Evolutionary conservation across 176 grass and related monocot species (phyloP).

Genomic region (Ampelocalamus luodianensis): DNA sequence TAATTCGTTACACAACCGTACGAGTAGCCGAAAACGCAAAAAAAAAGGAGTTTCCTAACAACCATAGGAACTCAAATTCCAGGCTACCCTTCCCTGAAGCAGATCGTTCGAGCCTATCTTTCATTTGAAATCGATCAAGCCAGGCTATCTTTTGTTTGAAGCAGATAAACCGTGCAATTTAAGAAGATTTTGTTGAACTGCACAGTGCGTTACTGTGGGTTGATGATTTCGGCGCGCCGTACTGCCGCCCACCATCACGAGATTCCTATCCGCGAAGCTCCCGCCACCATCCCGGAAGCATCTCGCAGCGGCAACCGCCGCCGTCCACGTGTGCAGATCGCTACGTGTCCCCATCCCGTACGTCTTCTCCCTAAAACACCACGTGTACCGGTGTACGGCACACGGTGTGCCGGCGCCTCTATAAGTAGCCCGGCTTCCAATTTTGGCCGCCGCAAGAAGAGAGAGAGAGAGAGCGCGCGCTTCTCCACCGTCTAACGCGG

Average conservation of each 20-base stretch:
- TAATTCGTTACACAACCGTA: background rate
- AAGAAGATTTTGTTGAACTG: background rate
- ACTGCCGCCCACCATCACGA: background rate
- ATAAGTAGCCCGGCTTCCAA: slow-evolving; percentile 32
- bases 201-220: background rate
- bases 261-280: slow-evolving; percentile 4
- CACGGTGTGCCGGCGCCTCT: background rate
- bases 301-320: background rate
- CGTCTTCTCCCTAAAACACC: background rate
- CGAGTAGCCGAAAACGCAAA: background rate
- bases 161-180: background rate
- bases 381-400: slow-evolving; percentile 5
- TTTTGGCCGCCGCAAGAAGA: slow-evolving; percentile 25
- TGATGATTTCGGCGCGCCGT: slow-evolving; percentile 10
- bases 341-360: background rate
- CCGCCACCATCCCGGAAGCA: slow-evolving; percentile 2
- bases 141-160: background rate
- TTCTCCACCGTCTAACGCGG: background rate
- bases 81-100: background rate
- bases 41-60: background rate
- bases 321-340: slow-evolving; percentile 37
- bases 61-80: background rate
- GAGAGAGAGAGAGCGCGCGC: background rate
- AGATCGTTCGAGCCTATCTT: background rate
- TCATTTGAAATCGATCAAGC: too few species aligned